A percentile compares a stretch with the other conserved stretches of the same genome.
Evolutionary conservation across 2,329 filamentous ascomycete species (phyloP).

Genomic region (Aphanoascus verrucosus): DNA sequence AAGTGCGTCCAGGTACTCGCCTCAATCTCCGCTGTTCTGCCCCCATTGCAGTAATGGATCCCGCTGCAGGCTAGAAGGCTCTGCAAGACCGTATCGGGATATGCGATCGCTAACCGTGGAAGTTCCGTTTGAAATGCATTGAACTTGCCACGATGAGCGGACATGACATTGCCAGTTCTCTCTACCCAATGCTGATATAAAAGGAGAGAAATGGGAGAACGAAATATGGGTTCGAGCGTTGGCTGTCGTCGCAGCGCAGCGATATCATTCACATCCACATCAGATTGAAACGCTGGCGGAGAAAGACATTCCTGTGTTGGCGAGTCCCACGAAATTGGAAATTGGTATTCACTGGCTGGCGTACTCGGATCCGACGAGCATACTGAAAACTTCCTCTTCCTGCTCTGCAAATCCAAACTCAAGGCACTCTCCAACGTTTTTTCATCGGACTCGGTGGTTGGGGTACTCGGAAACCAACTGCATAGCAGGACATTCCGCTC

Average conservation of each 20-base stretch:
- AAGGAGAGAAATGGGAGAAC: conserved; percentile 8
- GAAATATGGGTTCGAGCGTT: conserved; percentile 8
- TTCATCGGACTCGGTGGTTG: not conserved
- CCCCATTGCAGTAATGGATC: conserved; percentile 12
- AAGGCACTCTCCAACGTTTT: not conserved
- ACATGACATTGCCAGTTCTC: conserved; percentile 12
- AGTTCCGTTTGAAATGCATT: conserved; percentile 13
- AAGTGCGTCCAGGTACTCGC: conserved; percentile 10
- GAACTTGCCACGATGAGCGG: conserved; percentile 11
- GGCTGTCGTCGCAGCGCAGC: conserved; percentile 2
- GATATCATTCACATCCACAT: conserved; percentile 7
- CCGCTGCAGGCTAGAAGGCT: conserved; percentile 10
- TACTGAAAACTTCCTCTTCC: conserved; percentile 4
- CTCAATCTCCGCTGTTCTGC: conserved; percentile 6
- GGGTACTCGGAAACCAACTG: conserved; percentile 9
- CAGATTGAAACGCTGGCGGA: conserved; percentile 2
- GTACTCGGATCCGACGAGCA: not conserved
- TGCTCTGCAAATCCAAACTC: not conserved
- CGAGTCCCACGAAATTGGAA: not conserved
- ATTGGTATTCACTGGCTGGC: not conserved
- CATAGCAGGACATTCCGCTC: conserved; percentile 13
- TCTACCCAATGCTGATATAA: conserved; percentile 14
- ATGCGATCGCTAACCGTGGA: conserved; percentile 10
- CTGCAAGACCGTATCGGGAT: conserved; percentile 12
- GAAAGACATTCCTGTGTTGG: not conserved